Conservation (phyloP, 306 rosid genomes). For the Purshia tridentata region DNA sequence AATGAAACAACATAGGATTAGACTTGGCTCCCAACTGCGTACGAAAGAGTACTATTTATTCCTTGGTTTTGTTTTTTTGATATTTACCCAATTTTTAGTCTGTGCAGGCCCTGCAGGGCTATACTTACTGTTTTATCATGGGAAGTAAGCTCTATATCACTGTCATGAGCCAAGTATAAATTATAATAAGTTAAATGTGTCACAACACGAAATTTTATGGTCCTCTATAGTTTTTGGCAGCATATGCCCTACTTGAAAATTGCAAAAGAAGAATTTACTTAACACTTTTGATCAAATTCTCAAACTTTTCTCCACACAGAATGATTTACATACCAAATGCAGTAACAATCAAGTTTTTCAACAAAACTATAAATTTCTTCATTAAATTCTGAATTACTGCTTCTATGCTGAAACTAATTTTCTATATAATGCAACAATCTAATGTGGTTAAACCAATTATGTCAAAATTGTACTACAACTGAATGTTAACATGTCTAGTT, state of each 20-base stretch:
- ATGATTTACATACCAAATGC: background rate
- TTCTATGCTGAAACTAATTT: background rate
- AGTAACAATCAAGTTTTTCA: background rate
- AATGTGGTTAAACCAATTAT: background rate
- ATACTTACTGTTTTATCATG: no score
- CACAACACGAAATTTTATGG: background rate
- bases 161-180: background rate
- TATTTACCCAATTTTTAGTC: conserved; percentile 2
- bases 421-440: background rate
- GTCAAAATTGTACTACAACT: conserved; percentile 25
- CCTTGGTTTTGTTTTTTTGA: conserved; percentile 15
- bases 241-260: background rate
- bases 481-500: conserved; percentile 63
- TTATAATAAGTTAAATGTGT: background rate
- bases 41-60: background rate
- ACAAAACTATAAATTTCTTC: background rate
- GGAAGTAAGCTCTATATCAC: no score
- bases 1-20: no score
- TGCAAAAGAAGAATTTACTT: background rate
- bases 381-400: background rate
- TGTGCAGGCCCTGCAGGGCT: background rate
- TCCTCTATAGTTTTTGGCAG: background rate
- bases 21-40: no score
- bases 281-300: background rate
- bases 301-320: background rate